Base-by-base conservation (phyloP, 495 filamentous ascomycete species). In the Saxophila tyrrhenica region DNA sequence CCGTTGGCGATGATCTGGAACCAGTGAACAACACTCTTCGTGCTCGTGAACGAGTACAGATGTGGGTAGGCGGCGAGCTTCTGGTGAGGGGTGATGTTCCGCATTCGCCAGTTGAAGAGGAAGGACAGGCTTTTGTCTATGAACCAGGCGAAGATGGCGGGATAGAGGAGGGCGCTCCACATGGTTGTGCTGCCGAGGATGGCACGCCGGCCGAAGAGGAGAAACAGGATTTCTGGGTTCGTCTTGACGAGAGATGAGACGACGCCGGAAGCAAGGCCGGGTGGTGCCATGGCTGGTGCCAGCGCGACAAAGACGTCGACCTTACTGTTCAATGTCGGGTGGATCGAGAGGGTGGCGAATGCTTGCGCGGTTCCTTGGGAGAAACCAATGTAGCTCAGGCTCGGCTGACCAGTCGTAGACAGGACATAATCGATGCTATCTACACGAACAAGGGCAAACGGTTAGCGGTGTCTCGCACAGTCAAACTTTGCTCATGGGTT, bases 51-150 rank as follows among this genome's bases (percentile, higher is more conserved):
- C 1, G 89, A 95, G 66, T 94, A 98, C 0, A 98, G 72, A 67
- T 98, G 94, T 23, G 91, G 81, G 63, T 98, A 98, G n/a, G 89
- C 89, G 23, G 92, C 92, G 5, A 97, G 79, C 67, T 98, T 98
- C 69, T 98, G 92, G 44, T 82, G 81, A 16, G 79, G 73, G 25
- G 79, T 82, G 61, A 98, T 95, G 63, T 96, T 98, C 55, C 73
- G 69, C n/a, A 83, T 84, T 25, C 76, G 76, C 92, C 92, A 98
- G 61, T 84, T 84, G 70, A 98, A 98, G 2, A 98, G 80, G 61
- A 89, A 86, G 1, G 70, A 65, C 13, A 96, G 76, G 17, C 83
- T 81, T 52, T 83, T 76, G 66, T 98, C 92, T 56, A 98, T 95
- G 24, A 89, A 71, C 52, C 85, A 85, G 51, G 89, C 83, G 64